These are phyloP conservation scores for Aureobasidium zeae DNA, from an alignment of 2,329 filamentous ascomycete species.

Conservation along the genomic window DNA sequence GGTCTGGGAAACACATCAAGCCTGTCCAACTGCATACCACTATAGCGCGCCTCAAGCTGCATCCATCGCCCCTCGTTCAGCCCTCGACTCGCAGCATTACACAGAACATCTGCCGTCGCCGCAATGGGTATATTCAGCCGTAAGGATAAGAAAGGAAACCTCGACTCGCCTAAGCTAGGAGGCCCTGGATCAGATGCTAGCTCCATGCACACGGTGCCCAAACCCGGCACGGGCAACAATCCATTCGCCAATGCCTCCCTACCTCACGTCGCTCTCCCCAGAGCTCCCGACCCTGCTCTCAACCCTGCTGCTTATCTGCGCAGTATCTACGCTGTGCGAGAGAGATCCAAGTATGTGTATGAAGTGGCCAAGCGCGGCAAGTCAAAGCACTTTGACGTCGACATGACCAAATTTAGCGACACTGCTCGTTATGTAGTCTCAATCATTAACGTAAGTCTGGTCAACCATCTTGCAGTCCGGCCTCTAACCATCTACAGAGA, in stretches of 20 bases:
- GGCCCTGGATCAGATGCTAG: conserved; percentile 11
- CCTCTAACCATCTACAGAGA: conserved; percentile 39
- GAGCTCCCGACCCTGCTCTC: conserved; percentile 74
- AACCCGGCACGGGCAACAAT: conserved; percentile 17
- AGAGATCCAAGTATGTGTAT: conserved; percentile 63
- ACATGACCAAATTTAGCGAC: conserved; percentile 72
- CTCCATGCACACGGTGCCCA: conserved; percentile 8
- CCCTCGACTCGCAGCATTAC: conserved; percentile 7
- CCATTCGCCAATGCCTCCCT: conserved; percentile 37
- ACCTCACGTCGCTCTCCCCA: conserved; percentile 66
- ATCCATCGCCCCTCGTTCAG: too few species aligned
- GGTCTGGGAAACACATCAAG: too few species aligned
- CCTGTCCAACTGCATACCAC: too few species aligned
- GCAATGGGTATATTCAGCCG: conserved; percentile 46
- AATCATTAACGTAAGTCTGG: conserved; percentile 71
- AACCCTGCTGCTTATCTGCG: conserved; percentile 86
- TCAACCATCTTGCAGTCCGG: too few species aligned
- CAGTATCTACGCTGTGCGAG: conserved; percentile 79
- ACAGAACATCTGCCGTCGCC: conserved; percentile 3
- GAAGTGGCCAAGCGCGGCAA: conserved; percentile 69
- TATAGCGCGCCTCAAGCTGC: conserved; percentile 8
- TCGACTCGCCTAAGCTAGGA: conserved; percentile 1
- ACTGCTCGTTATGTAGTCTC: conserved; percentile 82
- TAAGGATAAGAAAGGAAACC: conserved; percentile 36
- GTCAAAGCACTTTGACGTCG: conserved; percentile 79